A percentile compares a stretch with the other conserved stretches of the same genome.
Conservation (phyloP, 2,329 filamentous ascomycete genomes). For the Magnaporthiopsis incrustans region DNA sequence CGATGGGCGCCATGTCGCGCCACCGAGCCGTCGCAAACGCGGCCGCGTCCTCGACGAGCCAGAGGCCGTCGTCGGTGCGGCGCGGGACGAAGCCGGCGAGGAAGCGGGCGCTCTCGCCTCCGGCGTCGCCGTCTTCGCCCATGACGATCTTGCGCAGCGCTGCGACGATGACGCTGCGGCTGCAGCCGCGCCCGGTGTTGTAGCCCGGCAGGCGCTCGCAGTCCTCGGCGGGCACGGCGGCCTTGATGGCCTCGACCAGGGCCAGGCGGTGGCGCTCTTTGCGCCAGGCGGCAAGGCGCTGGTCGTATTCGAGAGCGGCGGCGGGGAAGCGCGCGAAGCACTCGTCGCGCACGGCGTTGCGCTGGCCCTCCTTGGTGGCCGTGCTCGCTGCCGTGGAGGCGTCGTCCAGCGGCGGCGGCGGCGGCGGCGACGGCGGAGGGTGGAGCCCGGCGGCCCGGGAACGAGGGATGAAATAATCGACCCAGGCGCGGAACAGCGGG, state of each 20-base stretch:
- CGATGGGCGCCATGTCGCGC: slow-evolving; percentile 20
- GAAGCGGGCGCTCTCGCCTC: neutral
- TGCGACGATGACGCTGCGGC: slow-evolving; percentile 27
- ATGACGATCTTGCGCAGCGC: slow-evolving; percentile 44
- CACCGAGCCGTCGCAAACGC: slow-evolving; percentile 33
- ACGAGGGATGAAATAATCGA: slow-evolving; percentile 53
- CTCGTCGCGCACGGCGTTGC: slow-evolving; percentile 41
- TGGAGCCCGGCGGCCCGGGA: slow-evolving; percentile 34
- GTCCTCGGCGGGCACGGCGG: slow-evolving; percentile 16
- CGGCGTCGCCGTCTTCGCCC: slow-evolving; percentile 25
- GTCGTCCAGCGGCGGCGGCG: neutral
- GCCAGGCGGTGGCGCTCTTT: slow-evolving; percentile 29
- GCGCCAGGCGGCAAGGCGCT: slow-evolving; percentile 32
- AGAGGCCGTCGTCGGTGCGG: slow-evolving; percentile 30
- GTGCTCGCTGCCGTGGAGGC: slow-evolving; percentile 10
- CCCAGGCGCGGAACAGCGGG: slow-evolving; percentile 50
- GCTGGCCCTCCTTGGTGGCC: slow-evolving; percentile 15
- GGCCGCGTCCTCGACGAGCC: slow-evolving; percentile 30
- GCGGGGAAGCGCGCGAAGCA: slow-evolving; percentile 44
- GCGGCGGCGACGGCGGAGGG: slow-evolving; percentile 7
- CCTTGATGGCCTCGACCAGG: slow-evolving; percentile 25
- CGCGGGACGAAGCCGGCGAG: slow-evolving; percentile 13
- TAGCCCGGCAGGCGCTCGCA: slow-evolving; percentile 5
- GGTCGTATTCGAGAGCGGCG: slow-evolving; percentile 34
- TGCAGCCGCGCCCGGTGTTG: slow-evolving; percentile 23